Percentiles rank a stretch among this genome's conserved stretches.
Evolutionary conservation across 495 filamentous ascomycete species (phyloP).

Genomic region (Oidiodendron maius): DNA sequence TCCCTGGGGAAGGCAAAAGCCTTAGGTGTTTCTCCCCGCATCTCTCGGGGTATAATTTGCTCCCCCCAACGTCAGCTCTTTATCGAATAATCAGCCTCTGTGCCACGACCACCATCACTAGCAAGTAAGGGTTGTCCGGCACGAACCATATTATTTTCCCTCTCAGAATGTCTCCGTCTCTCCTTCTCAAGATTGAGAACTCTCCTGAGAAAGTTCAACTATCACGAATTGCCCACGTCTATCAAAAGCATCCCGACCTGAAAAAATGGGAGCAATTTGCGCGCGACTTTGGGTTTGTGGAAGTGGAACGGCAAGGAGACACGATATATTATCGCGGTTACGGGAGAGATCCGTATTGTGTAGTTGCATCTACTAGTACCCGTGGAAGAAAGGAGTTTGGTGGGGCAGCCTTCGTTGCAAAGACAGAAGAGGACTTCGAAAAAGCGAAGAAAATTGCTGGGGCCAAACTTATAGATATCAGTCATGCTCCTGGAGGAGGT

Average conservation of each 20-base stretch:
- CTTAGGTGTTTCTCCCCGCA: no score
- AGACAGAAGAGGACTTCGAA: constrained; percentile 49
- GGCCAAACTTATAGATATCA: constrained; percentile 41
- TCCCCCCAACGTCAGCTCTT: no score
- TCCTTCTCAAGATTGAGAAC: not conserved
- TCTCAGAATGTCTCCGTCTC: not conserved
- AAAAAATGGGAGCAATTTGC: not conserved
- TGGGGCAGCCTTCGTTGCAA: constrained; percentile 47
- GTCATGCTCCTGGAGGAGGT: constrained; percentile 51
- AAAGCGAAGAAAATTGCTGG: constrained; percentile 28
- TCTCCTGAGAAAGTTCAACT: not conserved
- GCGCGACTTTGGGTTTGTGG: not conserved
- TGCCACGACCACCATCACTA: no score
- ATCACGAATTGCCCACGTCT: not conserved
- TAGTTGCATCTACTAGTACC: constrained; percentile 37
- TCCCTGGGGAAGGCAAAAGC: no score
- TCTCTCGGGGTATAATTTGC: no score
- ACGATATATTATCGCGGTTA: constrained; percentile 34
- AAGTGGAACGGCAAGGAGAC: not conserved
- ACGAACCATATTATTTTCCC: no score
- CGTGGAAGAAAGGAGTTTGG: constrained; percentile 42
- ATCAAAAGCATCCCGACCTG: not conserved
- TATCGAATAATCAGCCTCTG: no score
- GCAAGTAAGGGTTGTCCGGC: no score
- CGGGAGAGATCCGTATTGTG: constrained; percentile 50